Evolutionary conservation across 768 basidiomycete genomes (phyloP).

Genomic region (Leccinellum rugosiceps): DNA sequence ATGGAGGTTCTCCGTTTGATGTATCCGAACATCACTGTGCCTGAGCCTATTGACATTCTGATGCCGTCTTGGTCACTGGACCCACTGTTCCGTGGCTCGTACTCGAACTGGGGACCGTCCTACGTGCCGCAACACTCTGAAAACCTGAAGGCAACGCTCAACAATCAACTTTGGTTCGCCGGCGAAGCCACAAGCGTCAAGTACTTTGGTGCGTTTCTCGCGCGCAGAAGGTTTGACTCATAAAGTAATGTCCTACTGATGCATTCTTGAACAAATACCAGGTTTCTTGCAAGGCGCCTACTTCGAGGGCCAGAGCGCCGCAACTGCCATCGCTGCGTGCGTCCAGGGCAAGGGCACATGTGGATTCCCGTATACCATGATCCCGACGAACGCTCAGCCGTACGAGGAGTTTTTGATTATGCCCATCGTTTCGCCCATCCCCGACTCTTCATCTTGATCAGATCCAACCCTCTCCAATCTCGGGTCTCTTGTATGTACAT

Average conservation of each 20-base stretch:
- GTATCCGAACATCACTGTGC: conserved; percentile 54
- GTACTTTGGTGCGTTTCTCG: conserved; percentile 49
- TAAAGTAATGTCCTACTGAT: not conserved
- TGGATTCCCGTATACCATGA: conserved; percentile 24
- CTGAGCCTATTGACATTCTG: conserved; percentile 54
- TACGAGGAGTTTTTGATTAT: conserved; percentile 25
- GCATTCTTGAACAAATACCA: conserved; percentile 13
- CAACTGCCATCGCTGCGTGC: conserved; percentile 40
- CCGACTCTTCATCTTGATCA: not conserved
- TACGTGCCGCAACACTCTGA: conserved; percentile 52
- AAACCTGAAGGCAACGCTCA: conserved; percentile 55
- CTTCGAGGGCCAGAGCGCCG: conserved; percentile 47
- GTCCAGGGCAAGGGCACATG: conserved; percentile 29
- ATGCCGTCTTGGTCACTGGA: conserved; percentile 54
- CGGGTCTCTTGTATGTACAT: not conserved
- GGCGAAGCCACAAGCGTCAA: conserved; percentile 59
- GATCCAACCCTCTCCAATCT: not conserved
- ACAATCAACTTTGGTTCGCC: conserved; percentile 53
- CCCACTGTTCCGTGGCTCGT: conserved; percentile 44
- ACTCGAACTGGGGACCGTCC: conserved; percentile 68
- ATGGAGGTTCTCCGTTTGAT: conserved; percentile 55
- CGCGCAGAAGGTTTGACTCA: not conserved
- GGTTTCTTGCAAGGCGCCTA: conserved; percentile 61
- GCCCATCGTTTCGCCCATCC: not conserved
- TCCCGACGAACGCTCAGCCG: conserved; percentile 32